These are phyloP conservation scores for Silene coronaria DNA, from an alignment of 179 eudicot genomes.

Conservation along the genomic window DNA sequence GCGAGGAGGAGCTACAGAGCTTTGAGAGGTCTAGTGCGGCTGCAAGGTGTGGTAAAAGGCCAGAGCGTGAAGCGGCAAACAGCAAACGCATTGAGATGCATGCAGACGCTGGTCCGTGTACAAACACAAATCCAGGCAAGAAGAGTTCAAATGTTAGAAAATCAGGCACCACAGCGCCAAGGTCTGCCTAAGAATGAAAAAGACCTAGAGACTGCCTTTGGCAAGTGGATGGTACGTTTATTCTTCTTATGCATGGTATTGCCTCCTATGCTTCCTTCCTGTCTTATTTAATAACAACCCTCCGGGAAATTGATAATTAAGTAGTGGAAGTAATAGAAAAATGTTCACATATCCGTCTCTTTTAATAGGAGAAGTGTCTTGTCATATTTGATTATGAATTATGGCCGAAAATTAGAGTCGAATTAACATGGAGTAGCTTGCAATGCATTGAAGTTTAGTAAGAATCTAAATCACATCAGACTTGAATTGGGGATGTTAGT, in stretches of 20 bases:
- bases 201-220: conserved; percentile 48
- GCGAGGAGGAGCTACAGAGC: conserved; percentile 80
- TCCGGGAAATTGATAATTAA: too few relatives aligned
- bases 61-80: conserved; percentile 85
- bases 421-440: too few relatives aligned
- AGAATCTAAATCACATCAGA: background rate
- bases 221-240: conserved; percentile 53
- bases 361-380: background rate
- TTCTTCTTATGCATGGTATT: background rate
- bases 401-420: too few relatives aligned
- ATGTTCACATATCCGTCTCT: background rate
- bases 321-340: too few relatives aligned
- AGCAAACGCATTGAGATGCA: conserved; percentile 70
- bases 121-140: conserved; percentile 85
- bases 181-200: conserved; percentile 45
- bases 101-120: conserved; percentile 87
- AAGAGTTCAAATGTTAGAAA: conserved; percentile 83
- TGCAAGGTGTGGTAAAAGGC: conserved; percentile 86
- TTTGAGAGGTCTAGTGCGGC: conserved; percentile 80
- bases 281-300: background rate
- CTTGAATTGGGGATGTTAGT: background rate
- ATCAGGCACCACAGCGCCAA: conserved; percentile 61
- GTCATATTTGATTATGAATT: background rate
- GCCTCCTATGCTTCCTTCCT: background rate
- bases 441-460: background rate